Conservation (phyloP, 139 green algal species). For the Picocystis salinarum region DNA sequence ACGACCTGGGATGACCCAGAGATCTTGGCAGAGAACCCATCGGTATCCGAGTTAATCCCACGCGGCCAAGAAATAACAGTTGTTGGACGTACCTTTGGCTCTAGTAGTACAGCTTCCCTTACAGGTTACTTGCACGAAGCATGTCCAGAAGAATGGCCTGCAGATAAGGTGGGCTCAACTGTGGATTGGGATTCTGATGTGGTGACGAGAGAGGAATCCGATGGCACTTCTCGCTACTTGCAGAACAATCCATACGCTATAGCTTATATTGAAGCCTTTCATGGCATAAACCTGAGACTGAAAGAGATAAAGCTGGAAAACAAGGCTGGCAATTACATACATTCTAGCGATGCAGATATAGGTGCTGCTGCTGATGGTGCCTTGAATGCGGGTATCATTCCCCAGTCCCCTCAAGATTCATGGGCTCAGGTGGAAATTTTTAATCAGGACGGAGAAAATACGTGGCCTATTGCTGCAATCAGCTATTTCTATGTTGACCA, state of each 20-base stretch:
- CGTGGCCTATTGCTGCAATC: constrained; percentile 9
- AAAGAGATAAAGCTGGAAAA: constrained; percentile 11
- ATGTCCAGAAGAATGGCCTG: constrained; percentile 1
- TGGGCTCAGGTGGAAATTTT: constrained; percentile 1
- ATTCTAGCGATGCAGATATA: constrained; percentile 6
- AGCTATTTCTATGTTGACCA: constrained; percentile 12
- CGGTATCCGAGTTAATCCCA: background rate
- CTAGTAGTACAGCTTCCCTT: constrained; percentile 5
- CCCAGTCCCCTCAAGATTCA: background rate
- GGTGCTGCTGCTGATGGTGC: background rate
- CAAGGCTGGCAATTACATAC: constrained; percentile 9
- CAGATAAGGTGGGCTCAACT: background rate
- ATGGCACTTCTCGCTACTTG: constrained; percentile 3
- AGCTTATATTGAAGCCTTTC: constrained; percentile 12
- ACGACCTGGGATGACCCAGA: constrained; percentile 17
- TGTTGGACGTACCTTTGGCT: constrained; percentile 9
- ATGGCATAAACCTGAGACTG: constrained; percentile 3
- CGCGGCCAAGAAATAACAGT: constrained; percentile 12
- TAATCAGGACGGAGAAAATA: constrained; percentile 2
- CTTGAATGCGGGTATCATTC: constrained; percentile 1
- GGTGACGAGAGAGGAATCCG: constrained; percentile 2
- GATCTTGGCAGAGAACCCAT: constrained; percentile 13
- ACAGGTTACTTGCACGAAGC: constrained; percentile 10
- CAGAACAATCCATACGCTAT: constrained; percentile 10
- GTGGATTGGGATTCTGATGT: constrained; percentile 3